Base-by-base conservation (phyloP, 2,329 filamentous ascomycete genomes). In the Pseudohalonectria lignicola region DNA sequence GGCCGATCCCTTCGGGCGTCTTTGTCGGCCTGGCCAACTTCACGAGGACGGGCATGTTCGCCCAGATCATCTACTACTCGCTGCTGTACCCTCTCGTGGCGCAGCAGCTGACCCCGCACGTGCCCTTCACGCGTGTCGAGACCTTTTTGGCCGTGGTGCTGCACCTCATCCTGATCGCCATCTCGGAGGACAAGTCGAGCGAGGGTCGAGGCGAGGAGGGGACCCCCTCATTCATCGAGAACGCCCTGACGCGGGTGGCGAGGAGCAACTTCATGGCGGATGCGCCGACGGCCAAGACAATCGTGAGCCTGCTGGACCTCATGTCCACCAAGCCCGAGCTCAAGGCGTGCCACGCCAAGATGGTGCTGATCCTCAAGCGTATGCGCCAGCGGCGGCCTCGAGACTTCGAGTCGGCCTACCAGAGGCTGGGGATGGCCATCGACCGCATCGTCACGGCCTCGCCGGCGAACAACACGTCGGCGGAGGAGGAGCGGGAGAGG, bases 111-210 rank as follows among this genome's bases (percentile, higher is more conserved):
- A 86, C 83, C 1, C 82, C 86, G 1, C 76, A 69, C 15, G 80
- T 96, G 19, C 85, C 86, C 8, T 69, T 73, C 10, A 94, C 88
- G 2, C 76, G 92, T 38, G 72, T 95, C 8, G 92, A 98, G 60
- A 82, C 86, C 0, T 95, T 94, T 59, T 63, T 96, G 23, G 90
- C 96, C 53, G 83, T 95, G 33, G 80, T 94, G 2, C 63, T 98
- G 23, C 92, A 98, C 56, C 68, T 98, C 10, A 71, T 86, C 4
- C 73, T 96, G 30, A 77, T 95, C 36, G 88, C 88, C 12, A 79
- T 94, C 31, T 66, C 84, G 3, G 92, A 96, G 59, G 92, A 96
- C 51, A 69, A 74, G 49, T 67, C 72, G 12, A 64, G 69, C 40
- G 72, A 80, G 43, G 64, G 68, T 25, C 66, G 66, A 10, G 12